A percentile compares a stretch with the other conserved stretches of the same genome.
Conservation (phyloP, 805 yeast genomes). For the Lachancea sp. region DNA sequence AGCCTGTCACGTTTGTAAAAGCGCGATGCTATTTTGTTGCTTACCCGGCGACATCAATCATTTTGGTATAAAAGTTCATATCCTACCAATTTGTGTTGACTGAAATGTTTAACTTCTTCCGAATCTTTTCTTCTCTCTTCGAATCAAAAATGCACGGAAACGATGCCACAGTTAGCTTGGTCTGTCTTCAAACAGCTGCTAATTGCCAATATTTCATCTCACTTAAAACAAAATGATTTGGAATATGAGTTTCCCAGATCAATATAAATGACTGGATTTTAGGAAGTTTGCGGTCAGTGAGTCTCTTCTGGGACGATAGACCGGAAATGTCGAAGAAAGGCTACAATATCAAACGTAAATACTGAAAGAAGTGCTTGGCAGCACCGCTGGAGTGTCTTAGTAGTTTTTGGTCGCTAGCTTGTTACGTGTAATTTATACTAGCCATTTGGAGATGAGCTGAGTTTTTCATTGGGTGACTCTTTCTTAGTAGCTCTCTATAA, state of each 20-base stretch:
- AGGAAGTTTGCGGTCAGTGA: slow-evolving; percentile 37
- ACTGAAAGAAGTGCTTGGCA: too few relatives aligned
- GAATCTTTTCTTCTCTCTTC: slow-evolving; percentile 4
- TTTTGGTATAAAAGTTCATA: neutral
- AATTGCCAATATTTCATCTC: slow-evolving; percentile 35
- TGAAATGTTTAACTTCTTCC: slow-evolving; percentile 1
- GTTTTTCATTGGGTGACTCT: too few relatives aligned
- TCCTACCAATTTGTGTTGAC: too few relatives aligned
- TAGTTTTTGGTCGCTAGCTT: too few relatives aligned
- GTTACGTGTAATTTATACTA: too few relatives aligned
- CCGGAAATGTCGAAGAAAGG: slow-evolving; percentile 37
- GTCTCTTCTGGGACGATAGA: slow-evolving; percentile 24
- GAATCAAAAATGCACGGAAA: slow-evolving; percentile 35
- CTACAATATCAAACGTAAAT: slow-evolving; percentile 31
- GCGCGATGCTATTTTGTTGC: too few relatives aligned
- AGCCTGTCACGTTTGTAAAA: too few relatives aligned
- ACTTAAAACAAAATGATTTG: slow-evolving; percentile 14
- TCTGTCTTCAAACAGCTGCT: slow-evolving; percentile 33
- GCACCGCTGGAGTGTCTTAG: too few relatives aligned
- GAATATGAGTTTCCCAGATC: slow-evolving; percentile 35
- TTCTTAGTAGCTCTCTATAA: too few relatives aligned
- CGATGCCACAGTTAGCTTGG: slow-evolving; percentile 36
- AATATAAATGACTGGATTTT: slow-evolving; percentile 27
- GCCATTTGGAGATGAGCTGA: too few relatives aligned
- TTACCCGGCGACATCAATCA: too few relatives aligned